These are phyloP conservation scores for Sclerotiophoma versabilis DNA, from an alignment of 2,329 filamentous ascomycete genomes.

Conservation along the genomic window DNA sequence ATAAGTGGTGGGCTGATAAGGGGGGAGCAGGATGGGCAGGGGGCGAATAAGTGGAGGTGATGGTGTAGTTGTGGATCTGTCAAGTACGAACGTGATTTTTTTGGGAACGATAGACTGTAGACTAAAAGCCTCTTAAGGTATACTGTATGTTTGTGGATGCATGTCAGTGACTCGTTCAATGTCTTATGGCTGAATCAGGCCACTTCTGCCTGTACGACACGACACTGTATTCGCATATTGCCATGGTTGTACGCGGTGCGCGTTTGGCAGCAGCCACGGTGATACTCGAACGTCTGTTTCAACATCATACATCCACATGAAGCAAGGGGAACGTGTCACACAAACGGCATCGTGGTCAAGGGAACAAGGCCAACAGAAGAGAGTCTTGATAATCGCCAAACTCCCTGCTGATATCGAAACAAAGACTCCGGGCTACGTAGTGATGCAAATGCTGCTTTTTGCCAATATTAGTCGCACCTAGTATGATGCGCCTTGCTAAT, in stretches of 20 bases:
- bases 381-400: constrained; percentile 6
- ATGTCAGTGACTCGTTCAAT: not conserved
- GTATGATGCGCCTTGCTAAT: constrained; percentile 16
- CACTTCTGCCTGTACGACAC: not conserved
- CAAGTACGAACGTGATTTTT: no score
- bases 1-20: not conserved
- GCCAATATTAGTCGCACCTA: constrained; percentile 7
- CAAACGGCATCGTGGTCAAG: not conserved
- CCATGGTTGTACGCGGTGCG: constrained; percentile 3
- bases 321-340: constrained; percentile 1
- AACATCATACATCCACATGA: not conserved
- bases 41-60: no score
- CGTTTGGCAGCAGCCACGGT: not conserved
- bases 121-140: no score
- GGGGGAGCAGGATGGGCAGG: not conserved
- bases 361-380: not conserved
- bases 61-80: no score
- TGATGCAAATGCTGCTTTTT: constrained; percentile 12
- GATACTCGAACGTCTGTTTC: not conserved
- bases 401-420: constrained; percentile 9
- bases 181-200: not conserved
- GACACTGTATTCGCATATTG: not conserved
- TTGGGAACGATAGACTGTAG: not conserved
- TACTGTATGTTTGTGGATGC: no score
- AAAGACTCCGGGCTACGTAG: constrained; percentile 15